Evolutionary conservation across 2,329 filamentous ascomycete genomes (phyloP), one percentile per base, ranked within the genome.

Genomic region (Ambrosiella xylebori): DNA sequence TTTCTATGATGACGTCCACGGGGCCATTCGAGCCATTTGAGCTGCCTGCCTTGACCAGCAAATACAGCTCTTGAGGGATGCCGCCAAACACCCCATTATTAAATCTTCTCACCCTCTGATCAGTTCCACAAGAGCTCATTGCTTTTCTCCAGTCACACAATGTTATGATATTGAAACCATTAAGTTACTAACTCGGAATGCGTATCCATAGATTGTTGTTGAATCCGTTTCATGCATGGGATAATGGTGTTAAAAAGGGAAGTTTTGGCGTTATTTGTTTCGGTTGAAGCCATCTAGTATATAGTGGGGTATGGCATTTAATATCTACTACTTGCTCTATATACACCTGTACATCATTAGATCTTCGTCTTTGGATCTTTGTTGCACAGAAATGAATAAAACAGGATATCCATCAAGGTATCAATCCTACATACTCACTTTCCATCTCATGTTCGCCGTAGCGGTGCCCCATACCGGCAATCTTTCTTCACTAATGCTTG

Each of bases 91-190:
- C 50, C 40, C 50, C 49, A 38, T 52, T 57, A 49, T 27, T 13
- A 58, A 54, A 58, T 58, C 57, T 54, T 58, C 57, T 58, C 57
- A 58, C 12, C 47, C 17, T 57, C 56, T 57, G 45, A 52, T 39
- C 15, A 35, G 47, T 7, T 9, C 47, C 9, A 11, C 13, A 12
- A 11, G 19, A 15, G 13, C 15, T 35, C 2, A 15, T 35, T 51
- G 11, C 3, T 19, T 9, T 11, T 9, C 35, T 35, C 35, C 9
- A 57, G 12, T 11, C 37, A 15, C 41, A n/a, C 19, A 17, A 45
- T 57, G 38, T 27, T 37, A 56, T 45, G 36, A 13, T 27, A 36
- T 19, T 44, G 27, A 56, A 41, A 35, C 15, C 27, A 44, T 44
- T 44, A 13, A 19, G 15, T 1, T 36, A n/a, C 47, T 51, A 11